These are phyloP conservation scores for Calophaca sinica DNA, from an alignment of 306 rosid species.

Conservation along the genomic window DNA sequence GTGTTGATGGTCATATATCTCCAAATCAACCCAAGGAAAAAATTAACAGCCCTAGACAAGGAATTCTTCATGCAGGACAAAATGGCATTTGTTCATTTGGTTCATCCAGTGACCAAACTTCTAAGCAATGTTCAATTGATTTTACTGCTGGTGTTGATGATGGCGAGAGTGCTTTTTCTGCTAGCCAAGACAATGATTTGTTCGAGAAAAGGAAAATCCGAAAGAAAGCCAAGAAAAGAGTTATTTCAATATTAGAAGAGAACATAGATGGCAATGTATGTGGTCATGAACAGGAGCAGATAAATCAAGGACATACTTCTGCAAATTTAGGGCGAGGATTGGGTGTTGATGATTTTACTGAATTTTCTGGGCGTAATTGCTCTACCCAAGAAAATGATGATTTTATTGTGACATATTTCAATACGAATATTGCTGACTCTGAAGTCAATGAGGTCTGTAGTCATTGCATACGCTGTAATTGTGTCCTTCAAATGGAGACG, in stretches of 20 bases:
- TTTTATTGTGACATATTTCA: conserved; percentile 69
- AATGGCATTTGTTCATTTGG: conserved; percentile 54
- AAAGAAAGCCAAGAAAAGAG: conserved; percentile 71
- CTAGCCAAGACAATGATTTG: conserved; percentile 52
- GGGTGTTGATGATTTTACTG: conserved; percentile 47
- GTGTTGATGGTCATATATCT: conserved; percentile 50
- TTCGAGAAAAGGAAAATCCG: conserved; percentile 61
- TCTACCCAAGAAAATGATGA: conserved; percentile 46
- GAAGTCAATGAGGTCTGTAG: conserved; percentile 67
- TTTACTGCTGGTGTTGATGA: conserved; percentile 51
- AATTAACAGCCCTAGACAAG: conserved; percentile 50
- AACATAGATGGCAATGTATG: conserved; percentile 51
- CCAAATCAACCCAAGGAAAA: conserved; percentile 47
- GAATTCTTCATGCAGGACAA: conserved; percentile 50
- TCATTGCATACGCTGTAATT: conserved; percentile 63
- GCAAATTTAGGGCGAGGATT: conserved; percentile 40
- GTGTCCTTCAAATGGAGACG: conserved; percentile 63
- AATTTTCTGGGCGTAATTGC: conserved; percentile 44
- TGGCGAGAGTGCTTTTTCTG: conserved; percentile 40
- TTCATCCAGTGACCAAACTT: conserved; percentile 50
- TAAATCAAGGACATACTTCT: conserved; percentile 44
- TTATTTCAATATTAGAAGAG: conserved; percentile 59
- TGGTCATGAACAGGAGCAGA: conserved; percentile 46
- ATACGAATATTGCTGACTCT: conserved; percentile 66
- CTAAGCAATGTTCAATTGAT: conserved; percentile 45